Evolutionary conservation across 805 yeast genomes (phyloP).

Genomic region (Ogataea degrootiae): DNA sequence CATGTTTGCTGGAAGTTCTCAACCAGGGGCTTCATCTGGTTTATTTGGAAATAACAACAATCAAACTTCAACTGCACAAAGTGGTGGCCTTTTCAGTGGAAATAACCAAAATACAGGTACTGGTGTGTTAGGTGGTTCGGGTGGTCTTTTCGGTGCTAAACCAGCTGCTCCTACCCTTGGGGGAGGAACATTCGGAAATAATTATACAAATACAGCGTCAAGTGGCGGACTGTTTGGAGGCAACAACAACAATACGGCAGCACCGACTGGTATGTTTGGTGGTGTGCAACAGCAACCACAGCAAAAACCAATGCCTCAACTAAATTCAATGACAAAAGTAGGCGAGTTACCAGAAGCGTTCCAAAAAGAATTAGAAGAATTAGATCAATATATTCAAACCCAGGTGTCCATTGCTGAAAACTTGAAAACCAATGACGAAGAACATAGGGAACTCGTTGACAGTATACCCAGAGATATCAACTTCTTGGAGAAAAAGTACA

Average conservation of each 20-base stretch:
- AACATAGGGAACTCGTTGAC: slow-evolving; percentile 58
- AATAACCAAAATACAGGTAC: neutral
- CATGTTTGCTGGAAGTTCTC: neutral
- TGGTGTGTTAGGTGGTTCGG: slow-evolving; percentile 1
- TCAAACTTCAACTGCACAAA: neutral
- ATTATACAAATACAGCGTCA: slow-evolving; percentile 4
- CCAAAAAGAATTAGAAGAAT: slow-evolving; percentile 62
- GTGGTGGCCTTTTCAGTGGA: slow-evolving; percentile 15
- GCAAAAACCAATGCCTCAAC: slow-evolving; percentile 40
- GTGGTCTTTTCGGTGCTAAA: slow-evolving; percentile 15
- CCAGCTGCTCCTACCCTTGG: slow-evolving; percentile 1
- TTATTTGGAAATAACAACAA: slow-evolving; percentile 1
- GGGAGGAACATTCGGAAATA: slow-evolving; percentile 25
- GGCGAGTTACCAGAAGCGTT: slow-evolving; percentile 69
- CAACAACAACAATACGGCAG: slow-evolving; percentile 6
- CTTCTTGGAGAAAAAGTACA: slow-evolving; percentile 55
- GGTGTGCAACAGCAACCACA: slow-evolving; percentile 27
- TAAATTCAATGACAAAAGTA: slow-evolving; percentile 72
- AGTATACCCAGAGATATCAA: slow-evolving; percentile 72
- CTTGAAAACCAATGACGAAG: slow-evolving; percentile 53
- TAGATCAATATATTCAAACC: slow-evolving; percentile 66
- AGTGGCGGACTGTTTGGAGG: slow-evolving; percentile 27
- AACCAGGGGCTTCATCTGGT: neutral
- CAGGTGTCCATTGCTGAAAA: slow-evolving; percentile 72
- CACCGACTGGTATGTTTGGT: slow-evolving; percentile 15